A percentile compares a stretch with the other conserved stretches of the same genome.
Conservation (phyloP, 208 protist species). For the Blechomonas ayalai region DNA sequence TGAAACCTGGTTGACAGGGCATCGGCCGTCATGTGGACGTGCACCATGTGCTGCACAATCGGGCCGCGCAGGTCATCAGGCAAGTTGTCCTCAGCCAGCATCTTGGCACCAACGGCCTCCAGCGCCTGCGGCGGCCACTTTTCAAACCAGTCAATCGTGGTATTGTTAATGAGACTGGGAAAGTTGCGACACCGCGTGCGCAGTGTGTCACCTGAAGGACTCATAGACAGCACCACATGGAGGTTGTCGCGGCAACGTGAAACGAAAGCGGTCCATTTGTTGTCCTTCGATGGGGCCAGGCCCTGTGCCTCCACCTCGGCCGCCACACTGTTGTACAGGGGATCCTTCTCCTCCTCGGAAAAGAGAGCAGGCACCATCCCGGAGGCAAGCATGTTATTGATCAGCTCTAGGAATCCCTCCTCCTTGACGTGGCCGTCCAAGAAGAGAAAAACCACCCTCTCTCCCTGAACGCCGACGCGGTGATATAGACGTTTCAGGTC, state of each 20-base stretch:
- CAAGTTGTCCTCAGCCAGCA: constrained; percentile 87
- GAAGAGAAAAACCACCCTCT: constrained; percentile 97
- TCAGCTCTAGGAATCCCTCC: constrained; percentile 98
- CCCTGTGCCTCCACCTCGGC: constrained; percentile 84
- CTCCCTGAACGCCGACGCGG: constrained; percentile 84
- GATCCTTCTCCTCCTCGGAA: constrained; percentile 96
- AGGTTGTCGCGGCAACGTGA: constrained; percentile 96
- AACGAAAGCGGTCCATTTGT: constrained; percentile 97
- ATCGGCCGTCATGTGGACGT: constrained; percentile 91
- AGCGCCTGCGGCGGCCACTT: constrained; percentile 97
- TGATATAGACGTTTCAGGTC: constrained; percentile 97
- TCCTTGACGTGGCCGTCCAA: constrained; percentile 97
- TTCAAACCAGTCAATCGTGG: constrained; percentile 99
- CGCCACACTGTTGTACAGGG: constrained; percentile 89
- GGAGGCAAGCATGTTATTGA: constrained; percentile 99
- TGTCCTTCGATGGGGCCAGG: constrained; percentile 92
- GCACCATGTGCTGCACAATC: constrained; percentile 95
- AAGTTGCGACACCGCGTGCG: constrained; percentile 96
- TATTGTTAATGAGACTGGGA: constrained; percentile 98
- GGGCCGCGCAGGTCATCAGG: constrained; percentile 69
- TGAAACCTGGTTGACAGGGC: constrained; percentile 88
- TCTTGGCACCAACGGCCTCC: constrained; percentile 85
- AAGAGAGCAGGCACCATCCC: constrained; percentile 98
- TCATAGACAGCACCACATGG: constrained; percentile 98
- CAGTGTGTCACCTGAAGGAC: constrained; percentile 94